These are phyloP conservation scores for Diaporthe batatas DNA, from an alignment of 2,329 filamentous ascomycete genomes.

Conservation along the genomic window DNA sequence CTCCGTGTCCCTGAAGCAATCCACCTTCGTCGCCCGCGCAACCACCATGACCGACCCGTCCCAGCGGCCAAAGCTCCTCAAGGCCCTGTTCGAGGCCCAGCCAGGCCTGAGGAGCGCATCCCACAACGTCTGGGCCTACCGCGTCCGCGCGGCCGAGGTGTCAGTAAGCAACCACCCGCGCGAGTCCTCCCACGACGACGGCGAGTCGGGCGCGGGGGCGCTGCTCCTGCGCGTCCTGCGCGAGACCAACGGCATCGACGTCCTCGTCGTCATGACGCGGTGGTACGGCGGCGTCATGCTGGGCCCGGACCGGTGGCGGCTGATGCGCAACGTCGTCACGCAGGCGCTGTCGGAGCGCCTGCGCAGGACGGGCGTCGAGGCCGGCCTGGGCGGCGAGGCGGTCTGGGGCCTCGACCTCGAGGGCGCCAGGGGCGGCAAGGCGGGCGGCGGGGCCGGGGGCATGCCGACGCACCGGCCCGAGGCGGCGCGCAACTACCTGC, in stretches of 20 bases:
- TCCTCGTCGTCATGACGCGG: constrained; percentile 69
- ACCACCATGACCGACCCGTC: constrained; percentile 55
- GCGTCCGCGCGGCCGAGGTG: constrained; percentile 52
- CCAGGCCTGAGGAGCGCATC: constrained; percentile 65
- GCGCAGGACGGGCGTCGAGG: constrained; percentile 57
- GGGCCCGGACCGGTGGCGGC: constrained; percentile 72
- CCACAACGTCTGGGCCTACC: constrained; percentile 71
- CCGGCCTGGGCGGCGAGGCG: constrained; percentile 62
- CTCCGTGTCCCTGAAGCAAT: constrained; percentile 65
- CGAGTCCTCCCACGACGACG: constrained; percentile 70
- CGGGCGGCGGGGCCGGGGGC: constrained; percentile 60
- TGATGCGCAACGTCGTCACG: constrained; percentile 70
- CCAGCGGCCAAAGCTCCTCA: constrained; percentile 59
- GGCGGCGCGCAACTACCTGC: constrained; percentile 70
- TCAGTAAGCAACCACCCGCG: constrained; percentile 54
- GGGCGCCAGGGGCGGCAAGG: constrained; percentile 60
- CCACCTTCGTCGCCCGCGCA: constrained; percentile 70
- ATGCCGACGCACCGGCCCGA: constrained; percentile 83
- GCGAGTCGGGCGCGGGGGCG: constrained; percentile 70
- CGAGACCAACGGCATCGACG: constrained; percentile 63
- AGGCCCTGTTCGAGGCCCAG: constrained; percentile 62
- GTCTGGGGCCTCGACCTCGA: constrained; percentile 73
- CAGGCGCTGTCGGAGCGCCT: constrained; percentile 67
- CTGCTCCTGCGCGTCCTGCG: constrained; percentile 68
- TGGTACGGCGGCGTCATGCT: constrained; percentile 75